Base-by-base conservation (phyloP, 2,329 filamentous ascomycete genomes). In the Sporothrix curviconia region DNA sequence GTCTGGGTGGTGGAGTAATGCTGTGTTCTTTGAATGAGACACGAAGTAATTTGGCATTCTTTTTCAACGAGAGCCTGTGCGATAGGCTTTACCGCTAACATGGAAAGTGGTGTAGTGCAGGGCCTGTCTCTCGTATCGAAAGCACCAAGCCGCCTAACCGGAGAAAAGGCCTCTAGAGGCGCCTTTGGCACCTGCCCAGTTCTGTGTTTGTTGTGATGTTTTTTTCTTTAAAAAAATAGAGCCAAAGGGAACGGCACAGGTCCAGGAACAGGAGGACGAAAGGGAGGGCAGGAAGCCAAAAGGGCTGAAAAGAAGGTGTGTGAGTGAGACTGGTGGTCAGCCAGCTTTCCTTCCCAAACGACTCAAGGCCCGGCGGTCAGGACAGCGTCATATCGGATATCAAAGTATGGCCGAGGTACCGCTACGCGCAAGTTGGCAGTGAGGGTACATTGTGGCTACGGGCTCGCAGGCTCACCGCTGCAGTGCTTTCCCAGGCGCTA, bases 231-330 rank as follows among this genome's bases (percentile, higher is more conserved):
- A 51, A 50, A 32, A 32, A 32, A 1, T 12, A 49, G n/a, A n/a
- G n/a, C n/a, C n/a, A 25, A 11, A 44, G 4, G 15, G 11, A 22
- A 24, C 22, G 15, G 24, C 24, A 43, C 17, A 25, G 25, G 11
- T 9, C 17, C 4, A 24, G 11, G 4, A 22, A 24, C 17, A 44
- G 25, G 12, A 30, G 25, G 22, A 9, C 37, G 1, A 42, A 22
- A 42, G 39, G 37, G 30, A 50, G 47, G 32, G 37, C 17, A 22
- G 32, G 28, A 37, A 52, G n/a, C n/a, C n/a, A 44, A 44, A 30
- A 55, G 53, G 40, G 42, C 42, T 47, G 40, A 55, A 39, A 55
- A 39, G 32, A 37, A 46, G 53, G 53, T 55, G 53, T 44, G 53
- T 34, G 42, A 55, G 17, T 55, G 53, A 55, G 53, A 55, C 53